Evolutionary conservation across 2,329 filamentous ascomycete species (phyloP).

Genomic region (Aspergillus versicolor): DNA sequence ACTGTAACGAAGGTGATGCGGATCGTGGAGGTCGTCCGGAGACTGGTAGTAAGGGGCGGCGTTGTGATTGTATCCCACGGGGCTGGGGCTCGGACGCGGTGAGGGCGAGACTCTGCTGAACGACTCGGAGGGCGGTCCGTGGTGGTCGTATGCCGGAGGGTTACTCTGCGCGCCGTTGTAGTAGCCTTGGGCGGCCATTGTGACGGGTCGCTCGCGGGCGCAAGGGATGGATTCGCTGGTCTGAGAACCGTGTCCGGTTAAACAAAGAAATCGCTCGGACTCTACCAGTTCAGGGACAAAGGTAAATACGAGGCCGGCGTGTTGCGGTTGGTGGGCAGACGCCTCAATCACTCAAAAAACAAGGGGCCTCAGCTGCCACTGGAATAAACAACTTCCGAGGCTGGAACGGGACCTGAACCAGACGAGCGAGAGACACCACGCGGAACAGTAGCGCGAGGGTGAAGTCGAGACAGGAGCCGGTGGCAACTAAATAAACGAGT

Average conservation of each 20-base stretch:
- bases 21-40: slow-evolving; percentile 39
- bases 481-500: background rate
- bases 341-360: background rate
- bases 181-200: slow-evolving; percentile 67
- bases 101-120: slow-evolving; percentile 35
- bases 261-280: background rate
- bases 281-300: background rate
- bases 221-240: background rate
- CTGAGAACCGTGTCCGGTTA: background rate
- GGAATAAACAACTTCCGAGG: slow-evolving; percentile 9
- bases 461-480: background rate
- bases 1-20: slow-evolving; percentile 36
- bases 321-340: background rate
- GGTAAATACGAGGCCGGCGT: background rate
- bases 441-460: background rate
- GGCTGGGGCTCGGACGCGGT: slow-evolving; percentile 19
- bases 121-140: slow-evolving; percentile 36
- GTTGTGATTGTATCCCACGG: slow-evolving; percentile 19
- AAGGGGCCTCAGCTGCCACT: background rate
- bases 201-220: slow-evolving; percentile 22
- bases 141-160: slow-evolving; percentile 33
- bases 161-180: slow-evolving; percentile 51
- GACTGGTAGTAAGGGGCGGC: slow-evolving; percentile 36
- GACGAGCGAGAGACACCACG: slow-evolving; percentile 7
- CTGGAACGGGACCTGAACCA: slow-evolving; percentile 9